A percentile compares a stretch with the other conserved stretches of the same genome.
phyloP scores from a whole-genome alignment of 2,329 filamentous ascomycete genomes.

The Fulvia fulva region DNA sequence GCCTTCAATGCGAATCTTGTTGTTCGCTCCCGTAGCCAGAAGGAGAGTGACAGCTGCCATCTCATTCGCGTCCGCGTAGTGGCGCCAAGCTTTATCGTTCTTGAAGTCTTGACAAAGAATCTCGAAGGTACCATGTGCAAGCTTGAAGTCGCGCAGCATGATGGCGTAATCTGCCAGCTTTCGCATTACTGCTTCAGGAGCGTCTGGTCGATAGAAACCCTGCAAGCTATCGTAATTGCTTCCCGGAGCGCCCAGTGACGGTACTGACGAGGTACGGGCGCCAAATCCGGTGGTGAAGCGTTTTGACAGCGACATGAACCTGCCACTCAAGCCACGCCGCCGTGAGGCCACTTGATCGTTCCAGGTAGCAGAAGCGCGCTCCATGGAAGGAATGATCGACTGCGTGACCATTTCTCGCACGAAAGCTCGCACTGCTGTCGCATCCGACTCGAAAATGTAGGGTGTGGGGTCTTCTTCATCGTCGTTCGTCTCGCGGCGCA shows the following conservation, averaged over 20 bases:
- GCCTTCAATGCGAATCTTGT: constrained; percentile 74
- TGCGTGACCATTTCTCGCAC: constrained; percentile 93
- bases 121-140: constrained; percentile 89
- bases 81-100: constrained; percentile 94
- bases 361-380: constrained; percentile 84
- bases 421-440: constrained; percentile 80
- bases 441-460: constrained; percentile 89
- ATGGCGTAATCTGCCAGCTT: constrained; percentile 94
- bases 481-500: constrained; percentile 49
- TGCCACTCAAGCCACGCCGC: constrained; percentile 79
- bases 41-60: constrained; percentile 87
- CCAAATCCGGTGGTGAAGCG: constrained; percentile 78
- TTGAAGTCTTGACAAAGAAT: constrained; percentile 82
- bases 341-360: constrained; percentile 95
- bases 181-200: constrained; percentile 84
- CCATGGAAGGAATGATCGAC: constrained; percentile 93
- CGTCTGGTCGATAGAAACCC: constrained; percentile 79
- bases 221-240: constrained; percentile 73
- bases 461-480: constrained; percentile 68
- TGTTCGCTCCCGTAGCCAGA: constrained; percentile 67
- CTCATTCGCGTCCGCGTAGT: constrained; percentile 90
- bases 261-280: constrained; percentile 55
- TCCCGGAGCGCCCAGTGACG: constrained; percentile 39
- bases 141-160: constrained; percentile 94
- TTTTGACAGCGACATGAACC: constrained; percentile 92